Conservation (phyloP, 2,329 filamentous ascomycete genomes). For the Dactylellina sp. region DNA sequence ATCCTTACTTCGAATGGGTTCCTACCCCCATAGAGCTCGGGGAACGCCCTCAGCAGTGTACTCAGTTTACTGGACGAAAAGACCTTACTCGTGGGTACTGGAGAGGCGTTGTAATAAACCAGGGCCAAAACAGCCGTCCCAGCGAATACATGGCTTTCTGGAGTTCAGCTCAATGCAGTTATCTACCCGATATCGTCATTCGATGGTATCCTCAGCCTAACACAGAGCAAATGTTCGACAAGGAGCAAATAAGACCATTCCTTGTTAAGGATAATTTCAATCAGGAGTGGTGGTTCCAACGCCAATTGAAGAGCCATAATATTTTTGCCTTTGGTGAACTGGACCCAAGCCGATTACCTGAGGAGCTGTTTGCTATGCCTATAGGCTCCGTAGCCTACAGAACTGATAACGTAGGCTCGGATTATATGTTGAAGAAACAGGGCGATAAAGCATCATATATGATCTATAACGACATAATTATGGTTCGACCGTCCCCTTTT, state of each 20-base stretch:
- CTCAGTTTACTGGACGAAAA: too few relatives aligned
- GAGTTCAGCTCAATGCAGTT: neutral
- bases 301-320: too few relatives aligned
- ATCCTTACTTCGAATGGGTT: neutral
- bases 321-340: neutral
- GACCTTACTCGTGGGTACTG: neutral
- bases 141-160: conserved; percentile 3
- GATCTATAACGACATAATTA: neutral
- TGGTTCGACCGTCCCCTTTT: neutral
- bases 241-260: neutral
- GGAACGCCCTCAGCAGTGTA: neutral
- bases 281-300: too few relatives aligned
- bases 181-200: neutral
- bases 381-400: neutral
- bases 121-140: neutral
- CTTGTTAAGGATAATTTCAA: neutral
- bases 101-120: neutral
- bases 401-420: neutral
- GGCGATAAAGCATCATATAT: neutral
- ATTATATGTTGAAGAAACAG: neutral
- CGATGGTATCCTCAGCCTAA: conserved; percentile 1
- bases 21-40: neutral
- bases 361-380: neutral
- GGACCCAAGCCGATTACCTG: neutral
- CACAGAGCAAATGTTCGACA: conserved; percentile 6